Evolutionary conservation across 2,329 filamentous ascomycete genomes (phyloP), one percentile per base, ranked within the genome.

Genomic region (Cytospora mali): DNA sequence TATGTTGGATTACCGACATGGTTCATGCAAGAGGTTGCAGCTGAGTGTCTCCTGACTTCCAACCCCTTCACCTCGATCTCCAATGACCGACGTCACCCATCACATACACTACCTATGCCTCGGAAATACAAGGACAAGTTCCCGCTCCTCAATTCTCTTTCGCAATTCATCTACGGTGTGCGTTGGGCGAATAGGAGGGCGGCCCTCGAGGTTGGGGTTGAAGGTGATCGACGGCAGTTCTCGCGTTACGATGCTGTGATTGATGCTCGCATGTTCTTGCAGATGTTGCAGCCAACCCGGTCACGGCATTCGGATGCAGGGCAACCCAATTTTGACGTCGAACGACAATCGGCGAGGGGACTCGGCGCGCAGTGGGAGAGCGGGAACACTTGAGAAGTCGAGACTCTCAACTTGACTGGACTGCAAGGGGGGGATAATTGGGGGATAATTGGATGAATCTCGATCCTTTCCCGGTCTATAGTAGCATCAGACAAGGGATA

Each of bases 251-350:
- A 46, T 1, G 18, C 39, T 23, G 42, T 46, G 42, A 46, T 13
- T 11, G 23, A 13, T 23, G 14, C n/a, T 46, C 18, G n/a, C n/a
- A 31, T 48, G 58, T 14, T 51, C 58, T 29, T 39, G 50, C 58
- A 46, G 49, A 21, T 7, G 14, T 28, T 42, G 27, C 31, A 50
- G 50, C 50, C 57, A 52, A 49, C 50, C 49, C 14, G 55, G 27
- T 29, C 50, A 59, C 50, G 55, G 50, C 55, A 58, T 60, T 21
- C 48, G 13, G 2, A 62, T 62, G 54, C 55, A 62, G 16, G 23
- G 55, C 61, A 50, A 54, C 55, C 55, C 31, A 54, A 54, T 4
- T 18, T 48, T 16, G 33, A 49, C 31, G 61, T 48, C 28, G 35
- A 27, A 56, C 59, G 2, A n/a, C 48, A n/a, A 42, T 57, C 54